A percentile compares a stretch with the other conserved stretches of the same genome.
These are phyloP conservation scores for Paramecium primaurelia DNA, from an alignment of 73 alveolate species.

Conservation along the genomic window DNA sequence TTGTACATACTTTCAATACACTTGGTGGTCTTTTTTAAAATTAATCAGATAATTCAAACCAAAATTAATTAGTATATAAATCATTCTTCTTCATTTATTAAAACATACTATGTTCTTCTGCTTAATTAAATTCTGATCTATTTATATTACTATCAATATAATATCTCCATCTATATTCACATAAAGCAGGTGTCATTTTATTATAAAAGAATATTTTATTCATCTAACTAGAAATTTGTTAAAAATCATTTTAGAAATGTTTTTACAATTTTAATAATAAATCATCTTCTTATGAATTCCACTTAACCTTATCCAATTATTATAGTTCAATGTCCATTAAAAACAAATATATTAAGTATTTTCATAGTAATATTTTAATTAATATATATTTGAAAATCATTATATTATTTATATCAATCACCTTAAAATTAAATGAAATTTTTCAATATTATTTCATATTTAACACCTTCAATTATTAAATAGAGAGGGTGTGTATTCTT, in stretches of 20 bases:
- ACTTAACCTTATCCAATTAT: not conserved
- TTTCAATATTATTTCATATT: conserved; percentile 3
- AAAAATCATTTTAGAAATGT: conserved; percentile 1
- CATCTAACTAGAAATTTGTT: not conserved
- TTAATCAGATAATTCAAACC: conserved; percentile 4
- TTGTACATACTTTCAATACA: not conserved
- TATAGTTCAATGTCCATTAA: not conserved
- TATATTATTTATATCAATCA: not conserved
- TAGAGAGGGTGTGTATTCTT: not conserved
- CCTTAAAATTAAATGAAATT: not conserved
- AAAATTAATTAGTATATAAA: not conserved
- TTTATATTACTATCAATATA: not conserved
- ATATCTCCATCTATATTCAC: conserved; percentile 38
- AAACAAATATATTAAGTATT: not conserved
- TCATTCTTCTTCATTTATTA: not conserved
- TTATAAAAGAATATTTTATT: conserved; percentile 10
- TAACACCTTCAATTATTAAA: not conserved
- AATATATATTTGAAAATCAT: not conserved
- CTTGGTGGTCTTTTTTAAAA: conserved; percentile 15
- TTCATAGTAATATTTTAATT: not conserved
- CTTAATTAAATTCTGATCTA: not conserved
- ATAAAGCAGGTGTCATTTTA: not conserved
- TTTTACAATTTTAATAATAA: not conserved
- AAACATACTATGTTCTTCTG: not conserved
- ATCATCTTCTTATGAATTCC: conserved; percentile 17